Evolutionary conservation across 345 rosid species (phyloP).

Genomic region (Brassica juncea): DNA sequence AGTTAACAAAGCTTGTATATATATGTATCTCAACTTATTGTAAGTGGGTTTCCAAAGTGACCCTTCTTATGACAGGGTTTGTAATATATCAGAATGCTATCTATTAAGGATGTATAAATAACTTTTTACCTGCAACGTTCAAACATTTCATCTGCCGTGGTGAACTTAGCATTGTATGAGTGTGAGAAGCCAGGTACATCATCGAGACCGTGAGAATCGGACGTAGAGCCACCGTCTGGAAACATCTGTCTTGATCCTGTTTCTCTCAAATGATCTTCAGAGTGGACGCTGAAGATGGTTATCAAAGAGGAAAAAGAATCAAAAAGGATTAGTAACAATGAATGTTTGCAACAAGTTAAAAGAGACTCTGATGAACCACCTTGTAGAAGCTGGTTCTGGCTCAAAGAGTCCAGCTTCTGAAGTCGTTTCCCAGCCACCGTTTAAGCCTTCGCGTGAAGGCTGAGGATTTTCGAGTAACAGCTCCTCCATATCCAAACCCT

Average conservation of each 20-base stretch:
- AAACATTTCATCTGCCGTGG: conserved; percentile 31
- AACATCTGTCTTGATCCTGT: conserved; percentile 10
- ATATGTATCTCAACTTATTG: not conserved
- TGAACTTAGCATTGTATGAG: conserved; percentile 25
- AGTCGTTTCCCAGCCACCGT: conserved; percentile 33
- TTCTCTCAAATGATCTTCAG: conserved; percentile 29
- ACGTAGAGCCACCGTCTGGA: conserved; percentile 27
- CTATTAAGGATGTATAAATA: not conserved
- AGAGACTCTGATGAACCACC: conserved; percentile 20
- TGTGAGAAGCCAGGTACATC: conserved; percentile 35
- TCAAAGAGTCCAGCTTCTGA: conserved; percentile 23
- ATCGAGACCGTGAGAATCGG: conserved; percentile 2
- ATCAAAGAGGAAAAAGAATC: conserved; percentile 5
- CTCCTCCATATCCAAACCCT: conserved; percentile 34
- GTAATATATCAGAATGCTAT: not conserved
- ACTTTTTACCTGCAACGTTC: conserved; percentile 31
- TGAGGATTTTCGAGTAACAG: conserved; percentile 13
- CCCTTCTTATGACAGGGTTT: not conserved
- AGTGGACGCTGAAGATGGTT: conserved; percentile 22
- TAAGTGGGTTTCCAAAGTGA: not conserved
- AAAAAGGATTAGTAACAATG: not conserved
- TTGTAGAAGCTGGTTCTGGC: conserved; percentile 32
- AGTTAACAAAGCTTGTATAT: not conserved
- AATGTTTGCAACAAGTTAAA: conserved; percentile 5
- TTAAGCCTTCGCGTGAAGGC: conserved; percentile 32